Evolutionary conservation across 2,329 filamentous ascomycete genomes (phyloP).

Genomic region (Septoria linicola): DNA sequence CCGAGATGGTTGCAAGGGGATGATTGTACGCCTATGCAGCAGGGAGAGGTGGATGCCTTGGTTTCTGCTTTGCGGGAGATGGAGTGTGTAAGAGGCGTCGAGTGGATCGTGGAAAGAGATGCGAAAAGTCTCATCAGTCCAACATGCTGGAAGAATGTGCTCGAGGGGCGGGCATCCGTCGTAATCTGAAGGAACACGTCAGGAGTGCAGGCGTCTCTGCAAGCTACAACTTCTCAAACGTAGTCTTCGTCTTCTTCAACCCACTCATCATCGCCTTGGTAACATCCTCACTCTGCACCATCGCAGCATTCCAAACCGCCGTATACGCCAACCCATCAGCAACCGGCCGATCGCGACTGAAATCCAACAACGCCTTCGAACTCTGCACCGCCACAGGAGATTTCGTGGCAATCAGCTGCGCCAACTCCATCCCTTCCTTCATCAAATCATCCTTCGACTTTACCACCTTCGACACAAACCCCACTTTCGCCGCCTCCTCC

Average conservation of each 20-base stretch:
- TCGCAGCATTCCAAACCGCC: conserved; percentile 27
- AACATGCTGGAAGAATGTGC: neutral
- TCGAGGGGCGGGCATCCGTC: neutral
- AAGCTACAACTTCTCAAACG: conserved; percentile 26
- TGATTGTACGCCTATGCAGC: neutral
- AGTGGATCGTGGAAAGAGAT: neutral
- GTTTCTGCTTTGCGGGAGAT: neutral
- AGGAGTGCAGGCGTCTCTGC: no score
- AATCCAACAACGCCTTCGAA: conserved; percentile 83
- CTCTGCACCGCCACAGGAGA: conserved; percentile 84
- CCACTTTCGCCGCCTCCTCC: conserved; percentile 65
- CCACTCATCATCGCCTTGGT: conserved; percentile 28
- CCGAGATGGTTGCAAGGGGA: neutral
- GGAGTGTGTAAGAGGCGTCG: neutral
- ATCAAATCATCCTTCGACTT: conserved; percentile 62
- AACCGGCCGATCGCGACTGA: conserved; percentile 72
- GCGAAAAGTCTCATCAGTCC: neutral
- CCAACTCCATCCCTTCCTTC: conserved; percentile 61
- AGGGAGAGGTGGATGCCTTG: neutral
- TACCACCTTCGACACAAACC: conserved; percentile 67
- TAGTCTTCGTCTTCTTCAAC: conserved; percentile 27
- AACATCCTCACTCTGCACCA: conserved; percentile 28
- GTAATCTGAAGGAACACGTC: neutral
- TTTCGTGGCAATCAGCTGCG: conserved; percentile 68
- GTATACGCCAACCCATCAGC: conserved; percentile 52